These are phyloP conservation scores for Apiotrichum montevideense DNA, from an alignment of 1,284 basidiomycete genomes.

Conservation along the genomic window DNA sequence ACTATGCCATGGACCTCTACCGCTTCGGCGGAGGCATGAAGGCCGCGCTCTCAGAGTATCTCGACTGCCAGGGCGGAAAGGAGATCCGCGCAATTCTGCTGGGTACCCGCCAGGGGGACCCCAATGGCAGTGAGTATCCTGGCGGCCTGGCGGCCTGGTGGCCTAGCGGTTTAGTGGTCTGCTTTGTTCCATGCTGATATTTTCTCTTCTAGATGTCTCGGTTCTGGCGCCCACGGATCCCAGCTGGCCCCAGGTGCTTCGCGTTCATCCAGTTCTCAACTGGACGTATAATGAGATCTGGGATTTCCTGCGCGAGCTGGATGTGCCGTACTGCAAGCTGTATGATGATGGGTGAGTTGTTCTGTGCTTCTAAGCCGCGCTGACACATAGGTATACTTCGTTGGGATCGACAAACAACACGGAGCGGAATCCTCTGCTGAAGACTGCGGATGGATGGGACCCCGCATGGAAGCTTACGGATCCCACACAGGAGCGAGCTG, in stretches of 20 bases:
- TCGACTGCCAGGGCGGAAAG: constrained; percentile 47
- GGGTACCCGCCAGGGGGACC: constrained; percentile 80
- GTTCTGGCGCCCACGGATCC: constrained; percentile 72
- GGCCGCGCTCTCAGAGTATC: constrained; percentile 68
- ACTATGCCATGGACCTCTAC: constrained; percentile 77
- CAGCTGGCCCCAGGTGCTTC: constrained; percentile 82
- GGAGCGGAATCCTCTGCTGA: constrained; percentile 77
- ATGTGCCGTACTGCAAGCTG: constrained; percentile 76
- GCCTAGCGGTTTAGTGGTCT: too few relatives aligned
- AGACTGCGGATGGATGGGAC: constrained; percentile 32
- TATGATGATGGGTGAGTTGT: constrained; percentile 77
- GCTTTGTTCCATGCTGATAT: too few relatives aligned
- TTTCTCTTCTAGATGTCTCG: constrained; percentile 51
- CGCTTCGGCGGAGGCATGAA: constrained; percentile 76
- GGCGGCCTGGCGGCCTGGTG: too few relatives aligned
- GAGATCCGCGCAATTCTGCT: constrained; percentile 72
- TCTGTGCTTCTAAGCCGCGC: background rate
- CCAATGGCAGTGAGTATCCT: constrained; percentile 71
- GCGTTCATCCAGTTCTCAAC: constrained; percentile 92
- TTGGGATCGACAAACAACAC: constrained; percentile 94
- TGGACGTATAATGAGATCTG: constrained; percentile 90
- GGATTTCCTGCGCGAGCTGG: constrained; percentile 69
- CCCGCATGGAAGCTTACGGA: constrained; percentile 52
- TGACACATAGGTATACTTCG: constrained; percentile 63
- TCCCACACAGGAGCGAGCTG: constrained; percentile 33